Percentiles rank a stretch among this genome's conserved stretches.
phyloP scores from a whole-genome alignment of 306 rosid species.

The Cucurbita moschata region DNA sequence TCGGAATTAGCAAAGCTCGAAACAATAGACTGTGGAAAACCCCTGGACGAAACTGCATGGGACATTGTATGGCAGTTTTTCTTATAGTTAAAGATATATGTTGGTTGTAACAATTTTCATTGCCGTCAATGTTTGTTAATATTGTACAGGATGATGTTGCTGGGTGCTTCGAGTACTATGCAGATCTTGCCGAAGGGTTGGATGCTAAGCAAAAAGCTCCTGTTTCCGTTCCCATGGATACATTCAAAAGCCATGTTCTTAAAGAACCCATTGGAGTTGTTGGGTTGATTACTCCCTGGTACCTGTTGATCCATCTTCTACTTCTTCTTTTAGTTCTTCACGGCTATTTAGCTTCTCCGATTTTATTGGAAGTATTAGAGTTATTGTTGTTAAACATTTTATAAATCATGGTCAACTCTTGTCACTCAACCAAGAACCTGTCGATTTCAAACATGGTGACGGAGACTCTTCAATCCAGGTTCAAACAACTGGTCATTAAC shows the following conservation, averaged over 20 bases:
- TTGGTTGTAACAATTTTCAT: background rate
- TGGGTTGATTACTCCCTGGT: constrained; percentile 92
- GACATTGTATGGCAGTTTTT: constrained; percentile 39
- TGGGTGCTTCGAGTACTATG: constrained; percentile 91
- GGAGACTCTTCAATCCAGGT: background rate
- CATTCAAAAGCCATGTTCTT: constrained; percentile 56
- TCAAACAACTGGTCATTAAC: background rate
- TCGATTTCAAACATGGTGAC: background rate
- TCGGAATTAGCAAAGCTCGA: constrained; percentile 49
- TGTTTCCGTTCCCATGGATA: constrained; percentile 73
- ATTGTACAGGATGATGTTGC: constrained; percentile 83
- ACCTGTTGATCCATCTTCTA: constrained; percentile 4
- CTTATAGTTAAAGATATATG: background rate
- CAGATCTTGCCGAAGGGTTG: constrained; percentile 90
- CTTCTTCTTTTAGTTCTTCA: background rate
- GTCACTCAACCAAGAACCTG: background rate
- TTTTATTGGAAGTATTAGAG: background rate
- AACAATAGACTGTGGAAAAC: constrained; percentile 74
- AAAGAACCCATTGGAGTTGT: constrained; percentile 89
- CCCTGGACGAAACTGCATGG: constrained; percentile 90
- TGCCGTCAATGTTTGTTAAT: background rate
- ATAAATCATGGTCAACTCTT: background rate
- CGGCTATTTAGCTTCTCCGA: background rate
- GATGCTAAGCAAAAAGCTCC: constrained; percentile 69
- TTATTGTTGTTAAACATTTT: background rate